Evolutionary conservation across 192 early-diverging fungal species (phyloP), one percentile per base, ranked within the genome.

Genomic region (Gigaspora rosea): DNA sequence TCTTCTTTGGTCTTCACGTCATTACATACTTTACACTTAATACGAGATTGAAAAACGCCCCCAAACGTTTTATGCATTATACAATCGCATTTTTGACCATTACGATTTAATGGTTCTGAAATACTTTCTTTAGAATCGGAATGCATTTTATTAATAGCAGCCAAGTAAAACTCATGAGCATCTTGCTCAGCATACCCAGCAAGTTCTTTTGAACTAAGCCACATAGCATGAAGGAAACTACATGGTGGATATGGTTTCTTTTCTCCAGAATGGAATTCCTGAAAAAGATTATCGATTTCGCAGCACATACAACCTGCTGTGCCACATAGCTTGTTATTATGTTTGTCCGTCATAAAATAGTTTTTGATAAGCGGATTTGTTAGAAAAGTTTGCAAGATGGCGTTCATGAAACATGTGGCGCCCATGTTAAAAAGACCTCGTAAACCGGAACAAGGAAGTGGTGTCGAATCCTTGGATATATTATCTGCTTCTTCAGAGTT

Each of bases 111-210:
- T 20, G 11, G 32, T n/a, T 50, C 51, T 22, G 62, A 58, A 20
- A 49, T 41, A 77, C 77, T 87, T 84, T 80, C 86, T 79, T 78
- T 81, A 50, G 79, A 93, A 73, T 78, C 87, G 41, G 82, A 86
- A 76, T 99, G 97, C 71, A 99, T 90, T 66, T 91, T 85, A 77
- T 98, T 94, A 65, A 98, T 79, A 8, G 94, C 83, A 12, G 94
- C 91, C 56, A 98, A 95, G 77, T 98, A 94, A 73, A 96, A 98
- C 75, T 99, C 97, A 80, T 99, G 97, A 1, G 97, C 96, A 75
- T 98, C 96, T 80, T 99, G 96, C 83, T 98, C 96, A 15, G 91
- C 90, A 75, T 96, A 96, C 10, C 95, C 93, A 18, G 97, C 96
- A 41, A 98, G 83, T 61, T 97, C 91, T 57, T 89, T 86, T 35